Conservation (phyloP, 257 asterid genomes). For the Gentiana macrophylla region DNA sequence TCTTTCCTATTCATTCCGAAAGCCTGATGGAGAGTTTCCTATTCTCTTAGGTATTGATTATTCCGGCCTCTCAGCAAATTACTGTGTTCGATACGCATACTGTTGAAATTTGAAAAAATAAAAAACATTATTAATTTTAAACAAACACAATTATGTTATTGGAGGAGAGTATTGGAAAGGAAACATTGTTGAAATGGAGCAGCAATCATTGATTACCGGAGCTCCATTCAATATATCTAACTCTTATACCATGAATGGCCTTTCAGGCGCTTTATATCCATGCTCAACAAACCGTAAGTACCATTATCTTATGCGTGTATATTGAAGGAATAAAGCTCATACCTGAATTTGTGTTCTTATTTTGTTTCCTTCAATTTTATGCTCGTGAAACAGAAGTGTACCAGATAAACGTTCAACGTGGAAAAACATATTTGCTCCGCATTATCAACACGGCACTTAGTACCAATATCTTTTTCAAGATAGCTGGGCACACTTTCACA, state of each 20-base stretch:
- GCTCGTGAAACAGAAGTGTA: conserved; percentile 20
- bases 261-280: conserved; percentile 42
- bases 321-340: no score
- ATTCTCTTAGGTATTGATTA: conserved; percentile 30
- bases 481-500: conserved; percentile 33
- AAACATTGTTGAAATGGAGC: conserved; percentile 32
- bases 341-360: not conserved
- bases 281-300: conserved; percentile 40
- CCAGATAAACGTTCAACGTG: conserved; percentile 24
- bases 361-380: not conserved
- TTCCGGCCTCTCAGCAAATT: no score
- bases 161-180: conserved; percentile 68
- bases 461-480: conserved; percentile 38
- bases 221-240: conserved; percentile 33
- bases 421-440: conserved; percentile 31
- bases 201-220: conserved; percentile 30
- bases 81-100: no score
- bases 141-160: no score
- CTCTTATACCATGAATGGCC: conserved; percentile 52
- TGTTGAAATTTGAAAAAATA: no score
- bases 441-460: conserved; percentile 37
- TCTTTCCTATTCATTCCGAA: conserved; percentile 37
- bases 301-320: no score
- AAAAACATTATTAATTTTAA: not conserved
- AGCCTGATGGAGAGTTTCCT: conserved; percentile 34